Conservation (phyloP, 441 rosid species). For the Aleurites moluccanus region DNA sequence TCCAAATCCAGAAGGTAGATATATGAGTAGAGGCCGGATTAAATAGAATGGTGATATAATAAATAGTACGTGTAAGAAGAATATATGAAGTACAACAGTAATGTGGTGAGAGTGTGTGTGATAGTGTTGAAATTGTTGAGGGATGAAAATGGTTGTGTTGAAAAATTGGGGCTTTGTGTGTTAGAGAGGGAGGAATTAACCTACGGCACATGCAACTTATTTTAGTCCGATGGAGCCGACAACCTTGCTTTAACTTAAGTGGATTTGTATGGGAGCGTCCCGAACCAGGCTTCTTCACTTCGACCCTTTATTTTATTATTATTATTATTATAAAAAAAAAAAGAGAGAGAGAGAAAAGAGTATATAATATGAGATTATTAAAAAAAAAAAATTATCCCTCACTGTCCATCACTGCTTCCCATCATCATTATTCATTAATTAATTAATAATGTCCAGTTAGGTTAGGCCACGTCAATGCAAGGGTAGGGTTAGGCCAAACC, state of each 20-base stretch:
- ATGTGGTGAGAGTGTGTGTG: neutral
- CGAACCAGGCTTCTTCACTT: neutral
- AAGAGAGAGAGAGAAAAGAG: neutral
- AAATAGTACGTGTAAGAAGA: too few relatives aligned
- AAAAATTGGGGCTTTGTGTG: constrained; percentile 16
- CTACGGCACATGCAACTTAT: constrained; percentile 41
- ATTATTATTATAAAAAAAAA: neutral
- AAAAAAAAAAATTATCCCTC: too few relatives aligned
- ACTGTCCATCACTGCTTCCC: neutral
- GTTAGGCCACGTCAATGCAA: constrained; percentile 1
- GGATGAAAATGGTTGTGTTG: neutral
- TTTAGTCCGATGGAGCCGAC: constrained; percentile 36
- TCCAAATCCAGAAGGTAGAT: too few relatives aligned
- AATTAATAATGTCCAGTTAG: neutral
- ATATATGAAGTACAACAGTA: neutral
- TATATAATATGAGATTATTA: neutral
- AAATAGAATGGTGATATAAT: too few relatives aligned
- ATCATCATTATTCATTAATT: neutral
- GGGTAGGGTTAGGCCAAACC: too few relatives aligned
- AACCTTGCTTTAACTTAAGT: constrained; percentile 24
- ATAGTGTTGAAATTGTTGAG: neutral
- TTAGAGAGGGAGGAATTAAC: neutral
- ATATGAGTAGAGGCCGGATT: too few relatives aligned
- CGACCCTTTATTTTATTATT: neutral
- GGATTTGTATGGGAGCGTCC: neutral